Evolutionary conservation across 345 rosid genomes (phyloP).

Genomic region (Eucalyptus viminalis): DNA sequence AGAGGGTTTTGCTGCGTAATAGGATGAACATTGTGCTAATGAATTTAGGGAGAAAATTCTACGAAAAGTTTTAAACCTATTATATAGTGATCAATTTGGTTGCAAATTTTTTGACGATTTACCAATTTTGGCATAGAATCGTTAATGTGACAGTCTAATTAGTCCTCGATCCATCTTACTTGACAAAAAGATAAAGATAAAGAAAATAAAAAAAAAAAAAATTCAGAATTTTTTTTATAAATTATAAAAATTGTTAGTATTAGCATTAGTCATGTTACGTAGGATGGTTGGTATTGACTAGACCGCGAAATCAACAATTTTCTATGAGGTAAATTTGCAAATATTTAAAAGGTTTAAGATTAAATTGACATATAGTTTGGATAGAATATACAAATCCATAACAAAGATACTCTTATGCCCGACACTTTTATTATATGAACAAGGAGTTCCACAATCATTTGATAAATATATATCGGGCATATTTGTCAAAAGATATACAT

Average conservation of each 20-base stretch:
- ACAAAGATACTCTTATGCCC: background rate
- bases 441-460: background rate
- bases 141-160: fast-evolving
- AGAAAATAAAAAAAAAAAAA: background rate
- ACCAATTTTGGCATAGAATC: background rate
- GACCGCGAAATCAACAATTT: fast-evolving
- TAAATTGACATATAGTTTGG: background rate
- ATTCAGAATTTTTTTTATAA: background rate
- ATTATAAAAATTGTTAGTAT: fast-evolving
- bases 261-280: fast-evolving
- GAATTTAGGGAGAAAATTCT: background rate
- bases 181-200: background rate
- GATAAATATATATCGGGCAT: background rate
- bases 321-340: fast-evolving
- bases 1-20: too few relatives aligned
- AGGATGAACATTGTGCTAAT: background rate
- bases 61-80: background rate
- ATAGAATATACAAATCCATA: background rate
- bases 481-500: background rate
- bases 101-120: background rate
- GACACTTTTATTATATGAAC: background rate
- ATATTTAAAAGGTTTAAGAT: background rate
- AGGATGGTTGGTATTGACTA: fast-evolving
- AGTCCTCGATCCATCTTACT: fast-evolving
- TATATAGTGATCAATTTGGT: background rate